Percentiles rank a stretch among this genome's conserved stretches.
Conservation (phyloP, 2,329 filamentous ascomycete species). For the Diaporthe citrichinensis region DNA sequence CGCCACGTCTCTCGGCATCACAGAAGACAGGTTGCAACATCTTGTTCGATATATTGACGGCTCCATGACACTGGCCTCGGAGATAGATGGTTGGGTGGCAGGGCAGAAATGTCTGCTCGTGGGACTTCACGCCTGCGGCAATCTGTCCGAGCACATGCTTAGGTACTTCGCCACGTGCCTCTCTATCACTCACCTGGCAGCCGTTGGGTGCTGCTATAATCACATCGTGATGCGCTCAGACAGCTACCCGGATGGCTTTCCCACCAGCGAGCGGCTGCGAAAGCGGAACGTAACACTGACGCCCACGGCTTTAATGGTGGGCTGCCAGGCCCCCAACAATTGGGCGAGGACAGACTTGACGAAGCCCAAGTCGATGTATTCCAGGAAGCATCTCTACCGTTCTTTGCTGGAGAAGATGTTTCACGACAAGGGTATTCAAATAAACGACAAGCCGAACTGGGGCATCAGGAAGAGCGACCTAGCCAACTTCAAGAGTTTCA, state of each 20-base stretch:
- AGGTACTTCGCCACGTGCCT: slow-evolving; percentile 46
- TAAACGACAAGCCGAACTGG: slow-evolving; percentile 47
- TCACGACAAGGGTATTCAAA: slow-evolving; percentile 45
- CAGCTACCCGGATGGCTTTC: slow-evolving; percentile 53
- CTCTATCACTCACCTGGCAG: slow-evolving; percentile 46
- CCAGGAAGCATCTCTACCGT: slow-evolving; percentile 38
- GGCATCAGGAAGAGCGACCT: slow-evolving; percentile 50
- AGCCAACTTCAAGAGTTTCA: slow-evolving; percentile 46
- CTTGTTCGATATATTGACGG: slow-evolving; percentile 50
- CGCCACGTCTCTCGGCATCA: slow-evolving; percentile 45
- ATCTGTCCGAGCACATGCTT: slow-evolving; percentile 52
- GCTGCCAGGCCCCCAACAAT: slow-evolving; percentile 52
- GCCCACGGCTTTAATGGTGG: slow-evolving; percentile 52
- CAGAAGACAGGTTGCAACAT: slow-evolving; percentile 44
- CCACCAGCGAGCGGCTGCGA: slow-evolving; percentile 54
- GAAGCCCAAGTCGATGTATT: slow-evolving; percentile 41
- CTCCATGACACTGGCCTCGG: slow-evolving; percentile 41
- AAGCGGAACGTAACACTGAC: slow-evolving; percentile 45
- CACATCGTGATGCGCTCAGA: slow-evolving; percentile 52
- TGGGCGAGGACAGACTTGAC: slow-evolving; percentile 46
- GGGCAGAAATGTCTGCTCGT: slow-evolving; percentile 50
- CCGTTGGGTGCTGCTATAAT: slow-evolving; percentile 53
- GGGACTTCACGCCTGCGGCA: slow-evolving; percentile 52
- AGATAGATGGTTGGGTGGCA: slow-evolving; percentile 48
- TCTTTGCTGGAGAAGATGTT: slow-evolving; percentile 37